Evolutionary conservation across 805 yeast species (phyloP).

Genomic region (Pichia insulana): DNA sequence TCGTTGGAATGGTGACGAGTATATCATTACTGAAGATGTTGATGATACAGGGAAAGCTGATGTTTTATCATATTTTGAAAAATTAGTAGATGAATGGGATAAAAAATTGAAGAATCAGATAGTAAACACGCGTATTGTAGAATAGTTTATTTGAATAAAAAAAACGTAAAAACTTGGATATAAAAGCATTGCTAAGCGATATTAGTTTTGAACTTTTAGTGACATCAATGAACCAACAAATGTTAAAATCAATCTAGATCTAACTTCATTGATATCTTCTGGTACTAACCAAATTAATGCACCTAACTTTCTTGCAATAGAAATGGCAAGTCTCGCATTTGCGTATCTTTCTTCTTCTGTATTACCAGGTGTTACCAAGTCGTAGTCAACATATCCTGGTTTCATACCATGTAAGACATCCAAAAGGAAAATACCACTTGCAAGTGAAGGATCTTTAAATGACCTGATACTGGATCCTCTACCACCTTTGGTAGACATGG

Average conservation of each 20-base stretch:
- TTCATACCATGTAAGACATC: conserved; percentile 89
- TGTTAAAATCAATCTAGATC: conserved; percentile 86
- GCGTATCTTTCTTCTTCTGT: conserved; percentile 85
- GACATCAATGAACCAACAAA: conserved; percentile 95
- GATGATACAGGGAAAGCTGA: conserved; percentile 59
- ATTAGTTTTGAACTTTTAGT: conserved; percentile 23
- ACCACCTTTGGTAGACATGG: conserved; percentile 79
- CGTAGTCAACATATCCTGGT: conserved; percentile 97
- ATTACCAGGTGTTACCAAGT: conserved; percentile 70
- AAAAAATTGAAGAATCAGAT: conserved; percentile 67
- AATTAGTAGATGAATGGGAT: conserved; percentile 62
- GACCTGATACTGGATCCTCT: conserved; percentile 65
- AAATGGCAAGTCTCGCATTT: conserved; percentile 93
- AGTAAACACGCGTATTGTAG: conserved; percentile 18
- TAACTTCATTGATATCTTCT: conserved; percentile 96
- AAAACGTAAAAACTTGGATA: not conserved
- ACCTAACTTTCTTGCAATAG: conserved; percentile 96
- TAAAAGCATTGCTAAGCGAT: not conserved
- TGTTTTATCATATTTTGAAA: conserved; percentile 55
- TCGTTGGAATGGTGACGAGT: conserved; percentile 54
- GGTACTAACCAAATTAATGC: conserved; percentile 99
- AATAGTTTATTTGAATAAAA: conserved; percentile 4
- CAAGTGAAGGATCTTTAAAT: conserved; percentile 70
- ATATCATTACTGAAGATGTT: conserved; percentile 44
- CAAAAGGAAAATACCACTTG: conserved; percentile 73